Evolutionary conservation across 2,329 filamentous ascomycete species (phyloP).

Genomic region (Exophiala spinifera): DNA sequence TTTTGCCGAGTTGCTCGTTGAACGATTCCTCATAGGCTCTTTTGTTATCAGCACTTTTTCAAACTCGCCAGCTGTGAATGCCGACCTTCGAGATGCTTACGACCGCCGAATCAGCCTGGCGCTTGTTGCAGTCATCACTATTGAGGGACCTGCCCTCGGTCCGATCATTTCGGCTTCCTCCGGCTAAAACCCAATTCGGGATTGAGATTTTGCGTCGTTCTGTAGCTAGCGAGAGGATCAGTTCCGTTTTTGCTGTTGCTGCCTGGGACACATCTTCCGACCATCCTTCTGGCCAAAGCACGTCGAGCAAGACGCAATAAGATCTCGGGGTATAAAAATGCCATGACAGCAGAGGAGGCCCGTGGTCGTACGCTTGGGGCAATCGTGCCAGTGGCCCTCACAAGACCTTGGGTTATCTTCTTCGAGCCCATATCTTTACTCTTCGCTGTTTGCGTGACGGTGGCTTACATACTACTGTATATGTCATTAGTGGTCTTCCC

Average conservation of each 20-base stretch:
- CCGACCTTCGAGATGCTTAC: conserved; percentile 53
- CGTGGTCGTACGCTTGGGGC: conserved; percentile 42
- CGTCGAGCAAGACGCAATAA: conserved; percentile 48
- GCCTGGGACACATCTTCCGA: conserved; percentile 55
- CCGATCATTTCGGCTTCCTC: conserved; percentile 59
- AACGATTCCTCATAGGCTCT: conserved; percentile 55
- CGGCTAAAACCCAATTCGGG: conserved; percentile 51
- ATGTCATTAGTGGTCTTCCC: conserved; percentile 60
- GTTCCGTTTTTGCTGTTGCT: conserved; percentile 44
- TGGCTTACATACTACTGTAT: conserved; percentile 54
- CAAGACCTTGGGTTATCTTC: conserved; percentile 49
- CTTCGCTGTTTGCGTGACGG: conserved; percentile 47
- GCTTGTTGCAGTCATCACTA: conserved; percentile 53
- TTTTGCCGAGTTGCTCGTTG: conserved; percentile 52
- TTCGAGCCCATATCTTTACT: conserved; percentile 51
- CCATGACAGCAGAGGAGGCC: conserved; percentile 50
- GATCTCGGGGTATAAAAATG: conserved; percentile 52
- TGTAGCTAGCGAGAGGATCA: too few relatives aligned
- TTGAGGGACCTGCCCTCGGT: conserved; percentile 53
- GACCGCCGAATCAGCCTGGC: conserved; percentile 56
- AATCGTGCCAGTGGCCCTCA: conserved; percentile 52
- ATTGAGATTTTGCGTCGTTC: conserved; percentile 46
- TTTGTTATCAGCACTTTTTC: conserved; percentile 49
- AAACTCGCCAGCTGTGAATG: conserved; percentile 50
- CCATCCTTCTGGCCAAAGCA: conserved; percentile 54